Evolutionary conservation across 1,139 yeast genomes (phyloP).

Genomic region (Suhomyces coccinellae): DNA sequence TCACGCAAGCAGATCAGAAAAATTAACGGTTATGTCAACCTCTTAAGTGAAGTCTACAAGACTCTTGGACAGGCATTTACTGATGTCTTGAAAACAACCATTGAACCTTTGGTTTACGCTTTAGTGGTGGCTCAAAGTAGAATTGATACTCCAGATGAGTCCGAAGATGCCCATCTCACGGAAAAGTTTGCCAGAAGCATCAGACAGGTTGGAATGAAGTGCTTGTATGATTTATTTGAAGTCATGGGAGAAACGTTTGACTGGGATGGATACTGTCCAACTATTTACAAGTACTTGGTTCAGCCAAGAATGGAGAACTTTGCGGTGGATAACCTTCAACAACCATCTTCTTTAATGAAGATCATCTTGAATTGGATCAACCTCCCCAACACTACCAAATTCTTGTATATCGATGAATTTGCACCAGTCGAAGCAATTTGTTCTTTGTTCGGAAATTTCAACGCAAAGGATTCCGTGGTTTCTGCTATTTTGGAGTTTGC

Average conservation of each 20-base stretch:
- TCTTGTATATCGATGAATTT: conserved; percentile 57
- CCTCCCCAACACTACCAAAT: conserved; percentile 46
- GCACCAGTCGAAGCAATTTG: conserved; percentile 59
- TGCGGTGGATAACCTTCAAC: conserved; percentile 76
- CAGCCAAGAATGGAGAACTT: conserved; percentile 66
- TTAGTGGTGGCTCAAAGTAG: conserved; percentile 56
- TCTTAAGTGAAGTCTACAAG: conserved; percentile 62
- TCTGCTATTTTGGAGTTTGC: conserved; percentile 58
- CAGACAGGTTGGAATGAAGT: conserved; percentile 62
- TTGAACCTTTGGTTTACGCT: conserved; percentile 62
- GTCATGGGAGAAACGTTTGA: conserved; percentile 46
- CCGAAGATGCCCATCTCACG: conserved; percentile 25
- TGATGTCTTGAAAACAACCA: conserved; percentile 48
- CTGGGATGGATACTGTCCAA: conserved; percentile 58
- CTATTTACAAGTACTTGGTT: conserved; percentile 57
- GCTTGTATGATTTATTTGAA: conserved; percentile 53
- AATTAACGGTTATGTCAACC: conserved; percentile 69
- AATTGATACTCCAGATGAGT: conserved; percentile 26
- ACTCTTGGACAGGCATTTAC: conserved; percentile 63
- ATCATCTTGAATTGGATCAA: conserved; percentile 68
- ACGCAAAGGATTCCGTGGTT: conserved; percentile 70
- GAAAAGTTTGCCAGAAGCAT: conserved; percentile 52
- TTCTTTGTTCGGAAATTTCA: conserved; percentile 50
- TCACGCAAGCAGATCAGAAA: conserved; percentile 44
- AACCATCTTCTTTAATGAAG: conserved; percentile 74